Evolutionary conservation across 257 asterid genomes (phyloP), one percentile per base, ranked within the genome.

Genomic region (Orobanche coerulescens): DNA sequence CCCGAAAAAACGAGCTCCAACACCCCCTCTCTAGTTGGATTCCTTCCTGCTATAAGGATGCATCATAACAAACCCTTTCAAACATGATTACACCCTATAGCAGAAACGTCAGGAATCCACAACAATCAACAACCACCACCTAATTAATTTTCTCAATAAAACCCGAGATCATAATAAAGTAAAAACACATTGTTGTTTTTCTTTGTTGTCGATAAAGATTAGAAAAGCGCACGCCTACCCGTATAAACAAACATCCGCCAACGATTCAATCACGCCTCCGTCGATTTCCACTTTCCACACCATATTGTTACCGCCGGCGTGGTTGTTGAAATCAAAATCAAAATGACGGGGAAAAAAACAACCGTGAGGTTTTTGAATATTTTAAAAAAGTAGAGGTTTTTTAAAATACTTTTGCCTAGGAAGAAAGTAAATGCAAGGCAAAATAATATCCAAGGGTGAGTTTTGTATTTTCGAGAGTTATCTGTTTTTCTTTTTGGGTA

Each of bases 251-350:
- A 65, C n/a, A 79, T 72, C 71, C 73, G 2, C 6, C 11, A 1
- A 36, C 53, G 63, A 19, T 58, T 4, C 65, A 71, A 57, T 73
- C 71, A 78, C 66, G 71, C 62, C 3, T 16, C 61, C 16, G 78
- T 80, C 80, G 69, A 89, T 72, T 70, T 81, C 84, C 75, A 85
- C 83, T 71, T 88, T 85, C 88, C 90, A 75, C 15, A 71, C 70
- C 47, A 82, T 62, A 9, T 79, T 79, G 39, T 81, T 73, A 74
- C 71, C 69, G 72, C 74, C 25, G 3, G 68, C 62, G 2, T 69
- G 81, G 56, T 77, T 67, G 61, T 77, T 75, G n/a, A n/a, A n/a
- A n/a, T n/a, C n/a, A n/a, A n/a, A n/a, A n/a, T n/a, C n/a, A n/a
- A n/a, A n/a, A n/a, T n/a, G n/a, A n/a, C n/a, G n/a, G n/a, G n/a